Percentiles rank a stretch among this genome's conserved stretches.
Conservation (phyloP, 306 rosid genomes). For the Arachis stenosperma region DNA sequence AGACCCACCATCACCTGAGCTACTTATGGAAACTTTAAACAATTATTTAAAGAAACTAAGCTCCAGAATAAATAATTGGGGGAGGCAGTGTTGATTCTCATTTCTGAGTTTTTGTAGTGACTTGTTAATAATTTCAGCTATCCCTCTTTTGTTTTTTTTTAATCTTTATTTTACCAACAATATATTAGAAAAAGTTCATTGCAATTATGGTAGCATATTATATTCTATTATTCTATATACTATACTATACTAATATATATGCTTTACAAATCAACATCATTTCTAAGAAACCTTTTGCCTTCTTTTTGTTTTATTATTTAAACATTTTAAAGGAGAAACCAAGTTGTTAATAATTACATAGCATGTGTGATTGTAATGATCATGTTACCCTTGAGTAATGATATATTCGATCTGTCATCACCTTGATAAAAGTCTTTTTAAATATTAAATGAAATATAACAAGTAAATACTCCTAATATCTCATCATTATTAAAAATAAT, state of each 20-base stretch:
- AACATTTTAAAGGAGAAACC: not conserved
- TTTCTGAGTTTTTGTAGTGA: not conserved
- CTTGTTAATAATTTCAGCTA: not conserved
- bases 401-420: too few species aligned
- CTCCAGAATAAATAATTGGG: not conserved
- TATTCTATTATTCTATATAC: not conserved
- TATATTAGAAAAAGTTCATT: not conserved
- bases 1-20: slow-evolving; percentile 27
- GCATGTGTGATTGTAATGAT: too few species aligned
- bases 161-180: not conserved
- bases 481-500: too few species aligned
- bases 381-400: not conserved
- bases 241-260: not conserved
- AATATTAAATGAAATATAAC: too few species aligned
- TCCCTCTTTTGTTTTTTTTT: not conserved
- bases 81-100: not conserved
- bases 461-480: too few species aligned
- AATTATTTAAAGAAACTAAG: slow-evolving; percentile 12
- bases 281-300: not conserved
- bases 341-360: not conserved
- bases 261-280: not conserved
- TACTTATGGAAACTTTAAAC: slow-evolving; percentile 24
- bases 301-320: not conserved
- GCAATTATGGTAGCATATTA: not conserved
- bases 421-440: too few species aligned